Evolutionary conservation across 257 asterid species (phyloP), one percentile per base, ranked within the genome.

Genomic region (Lavandula angustifolia): DNA sequence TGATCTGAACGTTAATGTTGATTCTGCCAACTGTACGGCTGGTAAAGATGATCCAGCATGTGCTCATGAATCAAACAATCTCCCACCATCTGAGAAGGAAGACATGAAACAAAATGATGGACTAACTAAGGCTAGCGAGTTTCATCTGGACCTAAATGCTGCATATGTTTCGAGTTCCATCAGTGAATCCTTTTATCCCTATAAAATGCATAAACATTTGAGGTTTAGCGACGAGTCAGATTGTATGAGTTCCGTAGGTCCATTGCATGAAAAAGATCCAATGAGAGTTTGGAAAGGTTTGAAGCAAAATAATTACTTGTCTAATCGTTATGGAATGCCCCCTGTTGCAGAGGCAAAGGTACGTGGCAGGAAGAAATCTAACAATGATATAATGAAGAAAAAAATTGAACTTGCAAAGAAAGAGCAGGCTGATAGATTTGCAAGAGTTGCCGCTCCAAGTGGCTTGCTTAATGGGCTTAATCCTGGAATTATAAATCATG

Each of bases 401-500:
- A 89, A 76, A 75, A 73, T 89, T 37, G 94, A 89, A 64, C 89
- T 82, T 66, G 96, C 96, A 8, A 87, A 74, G 83, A 90, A 81
- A 76, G 97, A 94, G 75, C 92, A 85, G 64, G 89, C 78, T 18
- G 95, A 86, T 75, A 78, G 92, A 61, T 88, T 94, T 72, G 96
- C 98, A 27, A 86, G 83, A 73, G 75, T 91, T 72, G 96, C 98
- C 54, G 95, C 96, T 38, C 99, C 99, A 0, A 83, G 95, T 68
- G 99, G 98, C 29, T 73, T 94, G 80, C 98, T 94, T 46, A 83
- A 85, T 11, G 99, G 85, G 64, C 76, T 94, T 44, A 94, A 94
- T 78, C 99, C 95, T 1, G 98, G 98, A 44, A 94, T 94, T 61
- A 90, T 94, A 56, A 94, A 87, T 80, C 99, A 90, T 62, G 99